These are phyloP conservation scores for Penicillium turbatum DNA, from an alignment of 495 filamentous ascomycete genomes.

Conservation along the genomic window DNA sequence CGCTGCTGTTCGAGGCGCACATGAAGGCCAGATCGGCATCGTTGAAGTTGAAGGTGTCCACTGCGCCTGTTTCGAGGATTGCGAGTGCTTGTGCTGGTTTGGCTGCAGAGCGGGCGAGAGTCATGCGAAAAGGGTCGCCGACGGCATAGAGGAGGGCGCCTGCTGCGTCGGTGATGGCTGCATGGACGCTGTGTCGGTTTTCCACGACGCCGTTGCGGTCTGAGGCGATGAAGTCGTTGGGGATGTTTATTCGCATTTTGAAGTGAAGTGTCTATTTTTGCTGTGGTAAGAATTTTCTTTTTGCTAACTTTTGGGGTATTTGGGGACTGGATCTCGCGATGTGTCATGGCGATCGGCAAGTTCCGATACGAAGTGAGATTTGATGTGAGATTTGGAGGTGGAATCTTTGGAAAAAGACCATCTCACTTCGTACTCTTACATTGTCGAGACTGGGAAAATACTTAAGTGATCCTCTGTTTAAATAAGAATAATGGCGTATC, in stretches of 20 bases:
- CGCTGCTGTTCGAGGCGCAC: constrained; percentile 44
- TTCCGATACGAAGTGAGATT: background rate
- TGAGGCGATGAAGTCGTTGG: constrained; percentile 24
- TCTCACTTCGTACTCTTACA: too few relatives aligned
- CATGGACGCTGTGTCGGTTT: constrained; percentile 37
- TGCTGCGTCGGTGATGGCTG: constrained; percentile 30
- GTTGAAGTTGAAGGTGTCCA: constrained; percentile 31
- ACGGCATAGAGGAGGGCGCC: constrained; percentile 32
- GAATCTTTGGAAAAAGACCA: too few relatives aligned
- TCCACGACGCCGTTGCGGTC: constrained; percentile 31
- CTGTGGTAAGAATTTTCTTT: background rate
- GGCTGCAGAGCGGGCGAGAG: constrained; percentile 37
- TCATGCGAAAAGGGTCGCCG: constrained; percentile 35
- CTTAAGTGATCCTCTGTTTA: too few relatives aligned
- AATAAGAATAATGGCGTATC: background rate
- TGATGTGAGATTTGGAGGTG: too few relatives aligned
- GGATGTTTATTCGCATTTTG: constrained; percentile 14
- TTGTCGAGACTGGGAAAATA: too few relatives aligned
- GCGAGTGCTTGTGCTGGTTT: constrained; percentile 41
- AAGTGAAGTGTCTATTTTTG: background rate
- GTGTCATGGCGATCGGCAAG: constrained; percentile 5
- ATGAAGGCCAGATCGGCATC: constrained; percentile 39
- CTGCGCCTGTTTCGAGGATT: constrained; percentile 30
- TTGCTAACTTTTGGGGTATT: background rate
- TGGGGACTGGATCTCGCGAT: background rate